Base-by-base conservation (phyloP, 1,139 yeast genomes). In the Lodderomyces parapsilosis region DNA sequence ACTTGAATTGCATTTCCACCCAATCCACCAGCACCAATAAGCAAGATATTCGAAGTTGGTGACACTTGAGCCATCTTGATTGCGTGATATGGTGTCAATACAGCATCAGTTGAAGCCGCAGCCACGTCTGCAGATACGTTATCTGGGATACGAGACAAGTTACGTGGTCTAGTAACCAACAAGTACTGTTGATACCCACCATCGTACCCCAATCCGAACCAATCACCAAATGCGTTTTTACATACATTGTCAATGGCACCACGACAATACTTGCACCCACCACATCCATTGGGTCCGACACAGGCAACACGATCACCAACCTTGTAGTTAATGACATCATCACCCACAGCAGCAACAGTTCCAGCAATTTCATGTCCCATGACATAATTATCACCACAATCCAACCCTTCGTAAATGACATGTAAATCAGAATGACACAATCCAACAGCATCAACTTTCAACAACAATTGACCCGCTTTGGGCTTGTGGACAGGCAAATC, bases 291-390 rank as follows among this genome's bases (percentile, higher is more conserved):
- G 9, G 53, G 52, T 6, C 54, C 54, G 27, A 49, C 46, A 36
- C 51, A 48, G 19, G 53, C 54, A 23, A 50, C 54, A 19, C 54
- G 37, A 25, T 50, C 54, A 38, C 54, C 54, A 42, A 48, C 43
- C 33, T 38, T 38, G 18, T 28, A 45, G 2, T 33, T 35, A 25
- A 30, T 30, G 15, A 40, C 45, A 20, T 43, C 43, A 18, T 41
- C 39, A n/a, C 51, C 52, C 5, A 49, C 31, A 4, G 33, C 40
- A 14, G 42, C 46, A 32, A 71, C 52, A 36, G 60, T 59, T 7
- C 78, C 80, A 23, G 77, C 73, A 34, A 74, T 65, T 51, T 75
- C 80, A 50, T 74, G 79, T 22, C 80, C 80, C 68, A 74, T 66
- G n/a, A 51, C 50, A 30, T 46, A 47, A 23, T 44, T 35, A 31